Evolutionary conservation across 305 asterid genomes (phyloP), one percentile per base, ranked within the genome.

Genomic region (Striga hermonthica): DNA sequence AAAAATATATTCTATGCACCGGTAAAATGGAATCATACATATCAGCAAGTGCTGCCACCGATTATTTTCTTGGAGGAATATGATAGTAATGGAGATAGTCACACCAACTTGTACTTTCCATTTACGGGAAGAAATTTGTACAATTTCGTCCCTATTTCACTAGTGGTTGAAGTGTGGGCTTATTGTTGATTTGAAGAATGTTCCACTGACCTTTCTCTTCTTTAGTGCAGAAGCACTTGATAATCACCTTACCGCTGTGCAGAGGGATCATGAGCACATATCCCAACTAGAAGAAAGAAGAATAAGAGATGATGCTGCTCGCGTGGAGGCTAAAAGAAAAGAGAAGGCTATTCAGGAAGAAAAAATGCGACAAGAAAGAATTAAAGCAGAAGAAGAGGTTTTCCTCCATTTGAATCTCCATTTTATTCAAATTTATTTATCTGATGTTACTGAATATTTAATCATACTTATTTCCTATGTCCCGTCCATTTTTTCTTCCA

Each of bases 171-270:
- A 47, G n/a, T 36, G 14, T 71, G 36, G 15, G 48, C 38, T n/a
- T 69, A n/a, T 57, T 22, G 7, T 72, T 41, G 57, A 36, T 53
- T 63, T 50, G 72, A 50, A 57, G 12, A 56, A 72, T 60, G 35
- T 63, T 11, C 16, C 56, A 8, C 67, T 78, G 66, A 84, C 67
- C 35, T 57, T 62, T 75, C 70, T 72, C 75, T 61, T 71, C 65
- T 55, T 70, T 62, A 92, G 98, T 64, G 97, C 97, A 75, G 96
- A 87, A 74, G 97, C 93, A 64, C 88, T 92, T 69, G 98, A 89
- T 83, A 83, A 82, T 82, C 95, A 84, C 77, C 82, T 92, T 56
- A 89, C 95, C 64, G 85, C 82, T 50, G 83, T 89, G 66, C 98
- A 92, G 67, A 83, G 96, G 80, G 95, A 92, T 79, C 97, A 84